phyloP scores from a whole-genome alignment of 768 basidiomycete genomes.

The Agrocybe chaxingu region DNA sequence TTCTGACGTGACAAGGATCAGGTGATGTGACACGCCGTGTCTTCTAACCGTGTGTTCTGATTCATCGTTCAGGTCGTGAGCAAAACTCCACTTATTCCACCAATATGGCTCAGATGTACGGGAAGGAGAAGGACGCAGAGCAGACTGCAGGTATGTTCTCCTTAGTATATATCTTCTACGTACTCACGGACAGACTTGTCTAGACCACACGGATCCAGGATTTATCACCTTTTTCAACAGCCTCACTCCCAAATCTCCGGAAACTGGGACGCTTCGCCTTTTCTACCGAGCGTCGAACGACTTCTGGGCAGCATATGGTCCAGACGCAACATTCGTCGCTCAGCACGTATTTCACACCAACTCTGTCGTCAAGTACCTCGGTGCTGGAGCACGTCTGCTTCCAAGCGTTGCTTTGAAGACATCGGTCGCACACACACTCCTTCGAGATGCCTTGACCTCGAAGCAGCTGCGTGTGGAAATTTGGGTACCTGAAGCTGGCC shows the following conservation, averaged over 20 bases:
- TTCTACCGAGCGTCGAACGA: conserved; percentile 60
- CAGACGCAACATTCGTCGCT: conserved; percentile 87
- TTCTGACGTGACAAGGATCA: too few species aligned
- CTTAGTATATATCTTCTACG: too few species aligned
- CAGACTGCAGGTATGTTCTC: background rate
- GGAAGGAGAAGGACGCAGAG: conserved; percentile 1
- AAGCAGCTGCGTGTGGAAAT: conserved; percentile 93
- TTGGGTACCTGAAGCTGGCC: conserved; percentile 70
- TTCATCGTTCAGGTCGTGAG: background rate
- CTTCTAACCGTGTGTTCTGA: background rate
- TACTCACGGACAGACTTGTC: background rate
- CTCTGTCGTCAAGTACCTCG: conserved; percentile 90
- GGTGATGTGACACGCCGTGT: background rate
- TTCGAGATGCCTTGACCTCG: conserved; percentile 86
- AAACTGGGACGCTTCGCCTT: conserved; percentile 80
- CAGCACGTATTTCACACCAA: conserved; percentile 82
- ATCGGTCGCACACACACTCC: conserved; percentile 73
- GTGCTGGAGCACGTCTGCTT: conserved; percentile 56
- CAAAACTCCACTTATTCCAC: background rate
- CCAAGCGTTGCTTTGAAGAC: conserved; percentile 77
- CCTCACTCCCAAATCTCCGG: conserved; percentile 65
- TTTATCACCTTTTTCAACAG: conserved; percentile 71
- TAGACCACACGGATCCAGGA: conserved; percentile 73
- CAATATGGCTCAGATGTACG: background rate
- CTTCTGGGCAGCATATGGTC: conserved; percentile 86